Base-by-base conservation (phyloP, 2,329 filamentous ascomycete species). In the Colletotrichum viniferum region DNA sequence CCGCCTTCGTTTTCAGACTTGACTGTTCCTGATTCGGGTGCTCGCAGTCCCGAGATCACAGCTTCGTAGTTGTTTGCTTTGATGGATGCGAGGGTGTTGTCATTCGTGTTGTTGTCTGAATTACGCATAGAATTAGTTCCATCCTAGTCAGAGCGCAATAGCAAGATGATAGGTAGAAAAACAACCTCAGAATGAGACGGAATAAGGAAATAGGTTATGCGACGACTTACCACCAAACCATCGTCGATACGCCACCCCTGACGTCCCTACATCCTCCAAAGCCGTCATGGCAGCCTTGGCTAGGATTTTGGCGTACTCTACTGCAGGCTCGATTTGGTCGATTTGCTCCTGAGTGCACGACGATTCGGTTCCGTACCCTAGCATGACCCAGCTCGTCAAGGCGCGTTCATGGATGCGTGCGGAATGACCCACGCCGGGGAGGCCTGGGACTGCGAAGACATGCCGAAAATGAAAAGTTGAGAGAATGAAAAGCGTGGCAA, bases 91-190 rank as follows among this genome's bases (percentile, higher is more conserved):
- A 38, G 32, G 4, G 5, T 21, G 5, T 14, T 2, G 0, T 26
- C 36, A 1, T 48, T 12, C 0, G 21, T 2, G 21, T 65, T 38
- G 36, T 16, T 4, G 4, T 36, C 60, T 36, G 14, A 21, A 48
- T 48, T 13, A 21, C 18, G 3, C 7, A 2, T 4, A 4, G 9
- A 7, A 30, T 18, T 5, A 30, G 28, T 16, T 21, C 4, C 3
- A 13, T 62, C 5, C 5, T 4, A 43, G n/a, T 28, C 4, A 3
- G 5, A 1, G n/a, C 8, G 12, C 2, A 24, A 2, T 26, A 12
- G 3, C 2, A 0, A 62, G 12, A 21, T 0, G 0, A 18, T 7
- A 4, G 26, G 14, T 7, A 21, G 13, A 16, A 9, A 18, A 5
- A 30, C 4, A 10, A 34, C 21, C 4, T 7, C 4, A 2, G 28